A percentile compares a stretch with the other conserved stretches of the same genome.
Evolutionary conservation across 2,329 filamentous ascomycete genomes (phyloP).

Genomic region (Colletotrichum sp.): DNA sequence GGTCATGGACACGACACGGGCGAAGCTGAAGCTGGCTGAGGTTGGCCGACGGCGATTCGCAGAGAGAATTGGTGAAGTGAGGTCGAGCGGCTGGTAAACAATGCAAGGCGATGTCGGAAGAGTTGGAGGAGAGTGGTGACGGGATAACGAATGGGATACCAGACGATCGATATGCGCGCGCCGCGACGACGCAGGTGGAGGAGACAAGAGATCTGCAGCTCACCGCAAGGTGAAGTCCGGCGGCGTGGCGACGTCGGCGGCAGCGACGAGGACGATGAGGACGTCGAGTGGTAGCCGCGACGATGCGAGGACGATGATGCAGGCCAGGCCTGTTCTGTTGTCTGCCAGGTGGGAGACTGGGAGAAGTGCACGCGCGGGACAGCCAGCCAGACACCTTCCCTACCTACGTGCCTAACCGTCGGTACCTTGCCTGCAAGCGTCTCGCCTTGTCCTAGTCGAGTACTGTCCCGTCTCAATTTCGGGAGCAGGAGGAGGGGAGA

Average conservation of each 20-base stretch:
- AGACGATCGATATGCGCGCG: neutral
- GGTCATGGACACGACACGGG: constrained; percentile 43
- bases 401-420: neutral
- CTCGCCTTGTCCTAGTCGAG: neutral
- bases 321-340: neutral
- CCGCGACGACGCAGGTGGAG: neutral
- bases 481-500: neutral
- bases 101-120: neutral
- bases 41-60: neutral
- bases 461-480: neutral
- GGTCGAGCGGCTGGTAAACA: neutral
- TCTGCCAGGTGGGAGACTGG: neutral
- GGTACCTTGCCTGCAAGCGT: neutral
- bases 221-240: neutral
- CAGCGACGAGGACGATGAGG: neutral
- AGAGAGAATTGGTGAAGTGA: neutral
- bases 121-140: neutral
- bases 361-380: neutral
- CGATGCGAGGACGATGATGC: neutral
- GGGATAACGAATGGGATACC: neutral
- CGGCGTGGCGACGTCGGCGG: neutral
- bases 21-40: neutral
- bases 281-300: neutral
- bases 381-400: neutral
- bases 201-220: neutral